Conservation (phyloP, 148 eudicot species). For the Mesembryanthemum crystallinum region DNA sequence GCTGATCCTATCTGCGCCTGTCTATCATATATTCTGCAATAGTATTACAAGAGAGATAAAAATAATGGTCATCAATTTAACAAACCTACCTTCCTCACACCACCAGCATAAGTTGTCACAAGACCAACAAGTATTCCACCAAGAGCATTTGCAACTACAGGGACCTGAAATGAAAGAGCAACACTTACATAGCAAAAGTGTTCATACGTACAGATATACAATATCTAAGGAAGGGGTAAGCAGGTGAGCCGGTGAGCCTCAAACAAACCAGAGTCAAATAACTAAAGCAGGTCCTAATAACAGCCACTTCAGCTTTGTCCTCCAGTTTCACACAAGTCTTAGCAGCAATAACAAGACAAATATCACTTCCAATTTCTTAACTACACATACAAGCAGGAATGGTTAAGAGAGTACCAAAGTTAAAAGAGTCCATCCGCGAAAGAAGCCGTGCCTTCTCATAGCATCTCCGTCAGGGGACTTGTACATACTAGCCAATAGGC, state of each 20-base stretch:
- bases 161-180: slow-evolving; percentile 54
- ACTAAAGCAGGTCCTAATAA: background rate
- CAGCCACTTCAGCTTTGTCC: background rate
- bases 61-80: background rate
- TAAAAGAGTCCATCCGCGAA: slow-evolving; percentile 76
- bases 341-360: background rate
- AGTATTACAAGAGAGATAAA: background rate
- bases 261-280: background rate
- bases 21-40: background rate
- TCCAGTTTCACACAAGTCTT: background rate
- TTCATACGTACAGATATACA: background rate
- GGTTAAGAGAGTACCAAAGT: slow-evolving; percentile 55
- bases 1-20: too few species aligned
- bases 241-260: background rate
- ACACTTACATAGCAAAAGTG: background rate
- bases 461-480: slow-evolving; percentile 90
- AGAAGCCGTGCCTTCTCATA: slow-evolving; percentile 74
- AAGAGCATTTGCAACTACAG: slow-evolving; percentile 74
- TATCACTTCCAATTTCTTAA: background rate
- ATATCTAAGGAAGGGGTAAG: background rate
- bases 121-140: slow-evolving; percentile 99
- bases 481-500: slow-evolving; percentile 78
- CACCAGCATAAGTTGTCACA: slow-evolving; percentile 88
- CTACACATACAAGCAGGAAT: background rate
- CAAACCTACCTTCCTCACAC: slow-evolving; percentile 80